Percentiles rank a stretch among this genome's conserved stretches.
phyloP scores from a whole-genome alignment of 352 stramenopile genomes.

The Phytophthora tubulina region DNA sequence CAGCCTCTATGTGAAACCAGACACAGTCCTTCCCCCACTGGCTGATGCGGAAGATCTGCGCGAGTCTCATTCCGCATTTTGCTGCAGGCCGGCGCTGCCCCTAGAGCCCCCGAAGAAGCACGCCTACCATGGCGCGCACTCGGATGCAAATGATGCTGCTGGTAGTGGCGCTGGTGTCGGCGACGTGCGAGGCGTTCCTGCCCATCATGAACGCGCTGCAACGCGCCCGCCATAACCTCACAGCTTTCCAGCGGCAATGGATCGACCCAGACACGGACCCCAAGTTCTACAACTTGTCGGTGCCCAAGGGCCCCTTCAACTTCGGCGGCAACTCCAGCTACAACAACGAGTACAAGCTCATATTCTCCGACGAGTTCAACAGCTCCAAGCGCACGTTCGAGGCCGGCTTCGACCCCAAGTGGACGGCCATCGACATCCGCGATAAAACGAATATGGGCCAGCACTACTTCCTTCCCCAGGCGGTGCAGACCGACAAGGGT shows the following conservation, averaged over 20 bases:
- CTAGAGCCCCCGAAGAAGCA: slow-evolving; percentile 14
- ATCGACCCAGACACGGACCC: slow-evolving; percentile 84
- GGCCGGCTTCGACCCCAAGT: slow-evolving; percentile 95
- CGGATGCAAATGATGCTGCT: slow-evolving; percentile 27
- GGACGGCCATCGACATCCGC: slow-evolving; percentile 96
- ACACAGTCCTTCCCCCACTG: background rate
- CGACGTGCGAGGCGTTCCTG: slow-evolving; percentile 27
- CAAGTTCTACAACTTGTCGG: slow-evolving; percentile 51
- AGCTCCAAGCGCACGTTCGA: slow-evolving; percentile 93
- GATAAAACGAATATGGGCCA: slow-evolving; percentile 95
- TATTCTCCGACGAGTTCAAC: slow-evolving; percentile 99
- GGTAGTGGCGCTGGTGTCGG: slow-evolving; percentile 27
- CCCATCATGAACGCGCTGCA: slow-evolving; percentile 39
- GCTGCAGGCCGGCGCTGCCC: slow-evolving; percentile 35
- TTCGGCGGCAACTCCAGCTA: slow-evolving; percentile 43
- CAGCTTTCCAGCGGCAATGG: slow-evolving; percentile 57
- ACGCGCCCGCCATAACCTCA: slow-evolving; percentile 51
- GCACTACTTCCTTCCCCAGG: slow-evolving; percentile 96
- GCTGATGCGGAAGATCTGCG: slow-evolving; percentile 43
- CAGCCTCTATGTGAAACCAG: slow-evolving; percentile 29
- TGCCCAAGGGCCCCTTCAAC: slow-evolving; percentile 59
- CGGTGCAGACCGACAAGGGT: slow-evolving; percentile 93
- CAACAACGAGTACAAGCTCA: slow-evolving; percentile 76
- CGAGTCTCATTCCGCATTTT: slow-evolving; percentile 54
- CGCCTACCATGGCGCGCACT: slow-evolving; percentile 24